These are phyloP conservation scores for Neonectria sp. DNA, from an alignment of 2,329 filamentous ascomycete genomes.

Conservation along the genomic window DNA sequence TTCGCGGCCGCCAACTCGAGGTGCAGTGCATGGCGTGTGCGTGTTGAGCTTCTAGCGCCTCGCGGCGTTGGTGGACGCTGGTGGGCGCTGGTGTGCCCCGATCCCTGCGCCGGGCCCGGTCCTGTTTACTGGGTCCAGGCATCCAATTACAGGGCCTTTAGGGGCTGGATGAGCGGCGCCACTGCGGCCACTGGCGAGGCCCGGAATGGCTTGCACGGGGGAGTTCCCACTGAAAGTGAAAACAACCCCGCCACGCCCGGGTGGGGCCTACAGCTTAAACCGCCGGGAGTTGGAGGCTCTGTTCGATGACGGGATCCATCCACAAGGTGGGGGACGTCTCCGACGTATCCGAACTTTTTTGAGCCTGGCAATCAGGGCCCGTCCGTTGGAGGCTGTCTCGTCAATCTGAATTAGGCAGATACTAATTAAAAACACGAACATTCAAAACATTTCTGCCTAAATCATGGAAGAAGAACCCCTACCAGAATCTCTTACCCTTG, in stretches of 20 bases:
- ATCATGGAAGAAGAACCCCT: background rate
- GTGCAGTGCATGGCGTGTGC: background rate
- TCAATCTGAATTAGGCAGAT: background rate
- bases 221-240: conserved; percentile 1
- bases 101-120: conserved; percentile 17
- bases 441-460: conserved; percentile 7
- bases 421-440: background rate
- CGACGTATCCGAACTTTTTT: background rate
- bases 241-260: background rate
- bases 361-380: background rate
- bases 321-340: background rate
- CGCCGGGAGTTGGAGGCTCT: conserved; percentile 7
- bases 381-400: too few relatives aligned
- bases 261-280: conserved; percentile 6
- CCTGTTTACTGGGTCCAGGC: conserved; percentile 7
- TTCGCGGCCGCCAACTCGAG: conserved; percentile 3
- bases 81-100: conserved; percentile 33
- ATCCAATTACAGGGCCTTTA: conserved; percentile 15
- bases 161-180: background rate
- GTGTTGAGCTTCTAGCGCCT: conserved; percentile 4
- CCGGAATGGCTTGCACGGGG: background rate
- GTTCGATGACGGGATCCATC: background rate
- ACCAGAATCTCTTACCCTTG: background rate
- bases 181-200: background rate
- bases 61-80: background rate